phyloP scores from a whole-genome alignment of 2,329 filamentous ascomycete genomes.

The Paracoccidioides brasiliensis region DNA sequence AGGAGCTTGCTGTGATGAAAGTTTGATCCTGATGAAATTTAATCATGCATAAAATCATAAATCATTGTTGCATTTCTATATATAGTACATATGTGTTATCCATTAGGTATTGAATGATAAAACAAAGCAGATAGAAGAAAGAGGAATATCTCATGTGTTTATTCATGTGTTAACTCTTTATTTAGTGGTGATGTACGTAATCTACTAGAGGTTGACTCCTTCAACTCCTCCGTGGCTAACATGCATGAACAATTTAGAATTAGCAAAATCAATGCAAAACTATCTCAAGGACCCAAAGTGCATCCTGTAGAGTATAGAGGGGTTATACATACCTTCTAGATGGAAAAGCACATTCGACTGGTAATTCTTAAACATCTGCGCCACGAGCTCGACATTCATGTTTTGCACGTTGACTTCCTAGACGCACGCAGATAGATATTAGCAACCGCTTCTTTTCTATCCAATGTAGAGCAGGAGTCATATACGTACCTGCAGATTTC shows the following conservation, averaged over 20 bases:
- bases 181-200: no score
- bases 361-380: conserved; percentile 99
- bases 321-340: conserved; percentile 59
- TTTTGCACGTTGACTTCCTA: conserved; percentile 97
- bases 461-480: background rate
- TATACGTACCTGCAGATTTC: conserved; percentile 59
- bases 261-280: background rate
- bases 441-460: background rate
- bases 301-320: background rate
- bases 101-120: background rate
- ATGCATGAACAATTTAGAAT: conserved; percentile 2
- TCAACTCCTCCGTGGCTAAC: conserved; percentile 67
- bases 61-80: background rate
- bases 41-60: background rate
- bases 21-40: background rate
- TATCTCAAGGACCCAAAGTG: background rate
- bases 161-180: background rate
- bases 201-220: conserved; percentile 60
- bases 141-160: conserved; percentile 5
- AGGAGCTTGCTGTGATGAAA: no score
- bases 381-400: conserved; percentile 96
- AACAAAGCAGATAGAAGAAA: background rate
- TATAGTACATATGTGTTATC: background rate
- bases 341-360: conserved; percentile 97
- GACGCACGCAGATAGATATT: background rate